Base-by-base conservation (phyloP, 148 eudicot genomes). In the Amaranthus cruentus region DNA sequence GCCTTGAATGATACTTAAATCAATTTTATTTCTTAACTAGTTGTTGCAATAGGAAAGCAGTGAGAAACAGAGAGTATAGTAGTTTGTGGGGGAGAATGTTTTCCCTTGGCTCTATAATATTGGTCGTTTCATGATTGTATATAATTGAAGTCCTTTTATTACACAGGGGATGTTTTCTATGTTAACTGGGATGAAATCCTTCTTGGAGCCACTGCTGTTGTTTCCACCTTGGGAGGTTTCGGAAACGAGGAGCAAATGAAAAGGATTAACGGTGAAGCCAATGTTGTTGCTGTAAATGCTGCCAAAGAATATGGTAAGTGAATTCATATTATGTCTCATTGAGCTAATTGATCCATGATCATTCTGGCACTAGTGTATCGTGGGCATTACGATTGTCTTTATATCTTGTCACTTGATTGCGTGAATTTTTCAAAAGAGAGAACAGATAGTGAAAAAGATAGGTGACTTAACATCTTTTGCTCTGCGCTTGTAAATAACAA, bases 171-270 rank as follows among this genome's bases (percentile, higher is more conserved):
- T 85, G 98, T 90, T 76, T 95, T 95, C 81, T 95, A 95, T 79
- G 89, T 85, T 74, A 90, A 91, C 66, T 95, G 98, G 98, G 98
- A 95, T 71, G 98, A 95, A 74, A 88, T 95, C 70, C 93, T 95
- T 76, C 57, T 69, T 69, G 98, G 98, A 72, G 96, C 97, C 66
- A 91, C 97, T 46, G 97, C 98, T 75, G 98, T 95, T 60, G 87
- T 88, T 76, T 95, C 98, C 71, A 91, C 98, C 61, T 79, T 95
- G 14, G 98, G 98, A 75, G 98, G 98, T 68, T 91, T 94, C 78
- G 98, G 98, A 66, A 91, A 83, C 73, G 98, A 95, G 78, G 97
- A 95, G 69, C 98, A 95, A 77, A 88, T 95, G 98, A 88, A 83
- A 78, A 88, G 97, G 81, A 90, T 95, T 64, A 95, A 95, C 54